phyloP scores from a whole-genome alignment of 345 rosid species.

The Lepidium africanum region DNA sequence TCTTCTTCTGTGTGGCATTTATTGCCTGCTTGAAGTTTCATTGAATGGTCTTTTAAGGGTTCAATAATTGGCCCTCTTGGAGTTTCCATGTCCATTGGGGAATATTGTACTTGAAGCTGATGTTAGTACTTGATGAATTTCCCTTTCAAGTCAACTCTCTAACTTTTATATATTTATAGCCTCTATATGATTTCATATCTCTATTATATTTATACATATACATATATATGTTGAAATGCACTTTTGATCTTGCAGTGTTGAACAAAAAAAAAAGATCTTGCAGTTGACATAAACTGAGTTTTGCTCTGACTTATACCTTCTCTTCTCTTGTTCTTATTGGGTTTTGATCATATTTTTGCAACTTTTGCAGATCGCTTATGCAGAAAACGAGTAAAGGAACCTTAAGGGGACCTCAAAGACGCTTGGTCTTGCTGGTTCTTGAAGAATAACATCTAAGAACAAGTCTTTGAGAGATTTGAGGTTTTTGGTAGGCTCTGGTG shows the following conservation, averaged over 20 bases:
- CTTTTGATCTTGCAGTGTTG: slow-evolving; percentile 51
- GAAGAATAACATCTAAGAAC: slow-evolving; percentile 4
- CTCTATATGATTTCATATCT: slow-evolving; percentile 16
- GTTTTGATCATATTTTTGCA: slow-evolving; percentile 65
- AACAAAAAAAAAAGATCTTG: no score
- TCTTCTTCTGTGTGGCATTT: slow-evolving; percentile 16
- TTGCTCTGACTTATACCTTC: slow-evolving; percentile 8
- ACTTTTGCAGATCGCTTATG: slow-evolving; percentile 46
- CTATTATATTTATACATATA: slow-evolving; percentile 20
- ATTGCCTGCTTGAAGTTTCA: neutral
- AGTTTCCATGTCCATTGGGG: slow-evolving; percentile 30
- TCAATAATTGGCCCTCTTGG: slow-evolving; percentile 27
- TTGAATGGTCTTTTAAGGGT: neutral
- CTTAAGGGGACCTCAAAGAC: slow-evolving; percentile 42
- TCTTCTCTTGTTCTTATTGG: slow-evolving; percentile 1
- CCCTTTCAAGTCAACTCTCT: slow-evolving; percentile 28
- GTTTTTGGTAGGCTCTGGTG: slow-evolving; percentile 34
- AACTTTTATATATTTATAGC: slow-evolving; percentile 19
- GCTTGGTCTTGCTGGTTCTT: slow-evolving; percentile 26
- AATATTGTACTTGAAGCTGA: slow-evolving; percentile 28
- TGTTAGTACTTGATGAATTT: slow-evolving; percentile 27
- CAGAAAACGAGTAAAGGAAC: slow-evolving; percentile 45
- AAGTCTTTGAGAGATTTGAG: slow-evolving; percentile 19
- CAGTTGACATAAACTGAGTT: slow-evolving; percentile 46
- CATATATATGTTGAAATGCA: slow-evolving; percentile 49